phyloP scores from a whole-genome alignment of 768 basidiomycete species.

The Xerocomellus dryophilus region DNA sequence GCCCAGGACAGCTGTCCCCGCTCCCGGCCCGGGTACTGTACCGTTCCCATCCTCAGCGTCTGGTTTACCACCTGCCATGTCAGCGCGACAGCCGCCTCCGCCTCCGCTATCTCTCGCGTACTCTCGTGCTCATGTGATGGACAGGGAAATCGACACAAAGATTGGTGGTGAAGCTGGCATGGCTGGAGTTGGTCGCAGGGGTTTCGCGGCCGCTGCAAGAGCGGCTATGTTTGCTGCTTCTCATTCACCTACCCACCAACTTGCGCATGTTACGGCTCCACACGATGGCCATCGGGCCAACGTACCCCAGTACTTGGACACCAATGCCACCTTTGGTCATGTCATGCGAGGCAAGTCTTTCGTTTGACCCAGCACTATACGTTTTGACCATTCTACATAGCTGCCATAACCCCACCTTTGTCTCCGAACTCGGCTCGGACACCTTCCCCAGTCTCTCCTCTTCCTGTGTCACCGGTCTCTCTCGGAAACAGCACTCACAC shows the following conservation, averaged over 20 bases:
- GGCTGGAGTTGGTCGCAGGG: conserved; percentile 87
- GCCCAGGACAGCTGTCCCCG: conserved; percentile 9
- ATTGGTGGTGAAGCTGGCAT: conserved; percentile 77
- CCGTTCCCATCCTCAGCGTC: conserved; percentile 18
- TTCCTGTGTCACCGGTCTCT: conserved; percentile 25
- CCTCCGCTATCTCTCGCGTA: conserved; percentile 14
- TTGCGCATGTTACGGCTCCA: neutral
- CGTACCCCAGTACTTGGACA: conserved; percentile 46
- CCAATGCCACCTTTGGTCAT: conserved; percentile 34
- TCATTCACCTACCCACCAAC: conserved; percentile 12
- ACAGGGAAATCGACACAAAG: conserved; percentile 60
- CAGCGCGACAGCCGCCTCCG: conserved; percentile 20
- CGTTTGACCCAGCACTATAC: neutral
- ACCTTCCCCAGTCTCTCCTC: conserved; percentile 35
- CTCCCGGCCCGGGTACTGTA: conserved; percentile 5
- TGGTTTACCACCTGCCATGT: neutral
- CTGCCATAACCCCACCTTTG: conserved; percentile 32
- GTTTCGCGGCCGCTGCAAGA: conserved; percentile 72
- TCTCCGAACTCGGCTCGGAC: conserved; percentile 34
- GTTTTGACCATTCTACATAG: conserved; percentile 20
- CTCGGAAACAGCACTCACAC: conserved; percentile 10
- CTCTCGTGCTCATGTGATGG: conserved; percentile 1
- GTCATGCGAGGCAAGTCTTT: conserved; percentile 31
- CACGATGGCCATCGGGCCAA: conserved; percentile 30
- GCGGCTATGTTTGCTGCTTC: conserved; percentile 48